phyloP scores from a whole-genome alignment of 2,329 filamentous ascomycete species.

The Didymella pomorum region DNA sequence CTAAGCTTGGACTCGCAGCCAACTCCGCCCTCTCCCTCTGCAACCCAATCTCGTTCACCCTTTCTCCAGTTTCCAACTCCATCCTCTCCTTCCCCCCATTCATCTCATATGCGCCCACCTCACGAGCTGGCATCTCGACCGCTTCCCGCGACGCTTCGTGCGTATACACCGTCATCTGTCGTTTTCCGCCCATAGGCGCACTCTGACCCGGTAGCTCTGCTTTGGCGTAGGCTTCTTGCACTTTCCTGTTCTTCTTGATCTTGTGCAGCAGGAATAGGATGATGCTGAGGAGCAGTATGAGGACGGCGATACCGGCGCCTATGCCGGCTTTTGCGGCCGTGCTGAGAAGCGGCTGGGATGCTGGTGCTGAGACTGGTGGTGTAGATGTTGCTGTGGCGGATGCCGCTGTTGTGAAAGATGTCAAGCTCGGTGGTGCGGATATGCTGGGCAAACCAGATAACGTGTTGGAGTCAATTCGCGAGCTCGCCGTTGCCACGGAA shows the following conservation, averaged over 20 bases:
- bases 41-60: not conserved
- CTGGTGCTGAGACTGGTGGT: not conserved
- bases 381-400: not conserved
- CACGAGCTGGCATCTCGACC: conserved; percentile 3
- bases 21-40: not conserved
- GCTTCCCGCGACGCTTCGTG: not conserved
- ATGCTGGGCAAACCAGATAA: not conserved
- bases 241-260: not conserved
- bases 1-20: not conserved
- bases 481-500: not conserved
- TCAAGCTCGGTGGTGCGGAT: not conserved
- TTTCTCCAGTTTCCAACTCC: not conserved
- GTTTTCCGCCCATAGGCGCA: not conserved
- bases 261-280: not conserved
- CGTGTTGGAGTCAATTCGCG: not conserved
- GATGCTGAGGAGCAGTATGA: not conserved
- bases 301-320: not conserved
- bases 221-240: not conserved
- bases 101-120: not conserved
- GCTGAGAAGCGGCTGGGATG: not conserved
- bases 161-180: not conserved
- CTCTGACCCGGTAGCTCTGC: not conserved
- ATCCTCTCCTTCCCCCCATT: not conserved
- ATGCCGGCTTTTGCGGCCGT: not conserved
- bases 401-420: not conserved